Conservation (phyloP, 495 filamentous ascomycete genomes). For the Parachaetomium inaequale region DNA sequence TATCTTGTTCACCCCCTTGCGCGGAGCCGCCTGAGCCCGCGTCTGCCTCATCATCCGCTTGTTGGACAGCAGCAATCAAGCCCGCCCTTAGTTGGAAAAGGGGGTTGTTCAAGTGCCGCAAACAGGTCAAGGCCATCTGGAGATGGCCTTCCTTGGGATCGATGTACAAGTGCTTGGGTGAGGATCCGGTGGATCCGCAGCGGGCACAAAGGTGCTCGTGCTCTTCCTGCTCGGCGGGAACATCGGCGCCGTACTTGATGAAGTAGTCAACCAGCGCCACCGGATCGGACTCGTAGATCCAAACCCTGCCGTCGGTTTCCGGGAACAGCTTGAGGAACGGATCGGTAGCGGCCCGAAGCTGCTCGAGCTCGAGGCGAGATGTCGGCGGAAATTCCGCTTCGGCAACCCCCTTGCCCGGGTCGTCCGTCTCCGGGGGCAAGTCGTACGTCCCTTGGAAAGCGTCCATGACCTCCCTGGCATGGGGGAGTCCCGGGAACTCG, state of each 20-base stretch:
- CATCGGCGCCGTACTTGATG: constrained; percentile 3
- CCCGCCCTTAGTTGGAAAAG: constrained; percentile 23
- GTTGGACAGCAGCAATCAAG: not conserved
- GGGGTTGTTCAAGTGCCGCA: constrained; percentile 29
- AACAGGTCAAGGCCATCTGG: constrained; percentile 22
- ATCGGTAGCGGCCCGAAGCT: constrained; percentile 20
- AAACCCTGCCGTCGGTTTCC: not conserved
- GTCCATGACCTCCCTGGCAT: constrained; percentile 28
- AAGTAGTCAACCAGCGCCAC: constrained; percentile 19
- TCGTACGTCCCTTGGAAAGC: constrained; percentile 25
- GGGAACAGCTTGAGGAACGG: constrained; percentile 15
- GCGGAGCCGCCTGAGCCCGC: not conserved
- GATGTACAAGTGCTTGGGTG: constrained; percentile 15
- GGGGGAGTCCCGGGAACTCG: not conserved
- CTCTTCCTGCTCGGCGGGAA: constrained; percentile 1
- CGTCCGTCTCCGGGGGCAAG: not conserved
- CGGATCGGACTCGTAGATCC: constrained; percentile 6
- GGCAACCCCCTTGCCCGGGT: not conserved
- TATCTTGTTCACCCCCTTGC: not conserved
- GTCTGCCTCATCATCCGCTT: not conserved
- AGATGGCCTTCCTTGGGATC: constrained; percentile 22
- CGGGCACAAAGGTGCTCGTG: constrained; percentile 18
- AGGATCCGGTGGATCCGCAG: constrained; percentile 11
- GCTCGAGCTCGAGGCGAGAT: constrained; percentile 21
- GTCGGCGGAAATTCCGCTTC: constrained; percentile 13